Conservation (phyloP, 108 stramenopile genomes). For the Cyclotella baltica region DNA sequence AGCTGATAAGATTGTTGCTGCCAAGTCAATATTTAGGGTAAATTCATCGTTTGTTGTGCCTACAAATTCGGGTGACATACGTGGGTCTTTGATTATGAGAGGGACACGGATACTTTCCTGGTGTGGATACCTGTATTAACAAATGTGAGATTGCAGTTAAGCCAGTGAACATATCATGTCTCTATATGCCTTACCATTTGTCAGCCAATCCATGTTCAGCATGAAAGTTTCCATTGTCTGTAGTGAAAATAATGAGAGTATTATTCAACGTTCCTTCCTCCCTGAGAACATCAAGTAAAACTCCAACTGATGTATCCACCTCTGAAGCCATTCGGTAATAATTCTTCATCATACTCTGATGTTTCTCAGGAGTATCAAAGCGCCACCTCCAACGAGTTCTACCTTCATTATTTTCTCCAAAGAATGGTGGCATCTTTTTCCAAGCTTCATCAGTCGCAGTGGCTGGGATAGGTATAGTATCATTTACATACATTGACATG, state of each 20-base stretch:
- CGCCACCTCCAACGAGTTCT: slow-evolving; percentile 69
- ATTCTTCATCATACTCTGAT: slow-evolving; percentile 79
- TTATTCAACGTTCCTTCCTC: slow-evolving; percentile 58
- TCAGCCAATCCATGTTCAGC: slow-evolving; percentile 77
- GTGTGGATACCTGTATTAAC: slow-evolving; percentile 49
- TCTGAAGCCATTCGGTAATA: slow-evolving; percentile 84
- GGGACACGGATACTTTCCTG: slow-evolving; percentile 80
- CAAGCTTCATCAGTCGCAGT: slow-evolving; percentile 58
- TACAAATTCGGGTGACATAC: slow-evolving; percentile 57
- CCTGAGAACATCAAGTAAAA: slow-evolving; percentile 60
- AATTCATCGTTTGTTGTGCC: slow-evolving; percentile 65
- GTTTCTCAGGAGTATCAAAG: slow-evolving; percentile 66
- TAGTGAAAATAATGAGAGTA: slow-evolving; percentile 77
- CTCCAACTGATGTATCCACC: slow-evolving; percentile 69
- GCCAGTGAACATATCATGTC: not conserved
- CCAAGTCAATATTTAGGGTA: slow-evolving; percentile 75
- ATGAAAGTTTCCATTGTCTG: slow-evolving; percentile 75
- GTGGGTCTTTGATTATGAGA: slow-evolving; percentile 73
- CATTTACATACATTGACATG: slow-evolving; percentile 64
- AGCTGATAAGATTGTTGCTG: slow-evolving; percentile 69
- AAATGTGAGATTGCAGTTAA: not conserved
- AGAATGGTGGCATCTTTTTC: slow-evolving; percentile 64
- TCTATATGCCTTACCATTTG: slow-evolving; percentile 58
- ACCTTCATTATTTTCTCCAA: slow-evolving; percentile 71
- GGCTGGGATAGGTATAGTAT: slow-evolving; percentile 61